phyloP scores from a whole-genome alignment of 306 rosid genomes.

The Nissolia schottii region DNA sequence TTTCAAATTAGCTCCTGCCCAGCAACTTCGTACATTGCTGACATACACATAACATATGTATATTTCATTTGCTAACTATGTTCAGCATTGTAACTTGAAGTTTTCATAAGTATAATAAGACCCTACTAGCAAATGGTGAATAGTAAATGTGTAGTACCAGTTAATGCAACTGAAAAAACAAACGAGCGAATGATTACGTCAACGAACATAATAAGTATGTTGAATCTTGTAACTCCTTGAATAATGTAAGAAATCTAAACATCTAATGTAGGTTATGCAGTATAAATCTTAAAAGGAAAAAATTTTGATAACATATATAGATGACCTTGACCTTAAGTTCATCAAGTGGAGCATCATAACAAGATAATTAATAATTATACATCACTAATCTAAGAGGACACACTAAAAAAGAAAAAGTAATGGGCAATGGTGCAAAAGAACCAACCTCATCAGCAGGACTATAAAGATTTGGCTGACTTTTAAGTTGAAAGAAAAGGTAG shows the following conservation, averaged over 20 bases:
- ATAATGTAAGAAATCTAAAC: not conserved
- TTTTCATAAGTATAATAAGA: not conserved
- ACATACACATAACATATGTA: not conserved
- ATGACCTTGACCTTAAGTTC: not conserved
- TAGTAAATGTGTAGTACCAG: not conserved
- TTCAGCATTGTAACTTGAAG: not conserved
- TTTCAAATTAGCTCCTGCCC: not conserved
- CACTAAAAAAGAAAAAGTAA: not conserved
- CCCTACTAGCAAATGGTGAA: not conserved
- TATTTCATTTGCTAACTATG: not conserved
- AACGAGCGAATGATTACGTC: not conserved
- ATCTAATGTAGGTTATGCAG: not conserved
- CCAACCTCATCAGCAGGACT: slow-evolving; percentile 57
- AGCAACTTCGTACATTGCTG: not conserved
- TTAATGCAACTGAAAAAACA: not conserved
- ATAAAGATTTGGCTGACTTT: slow-evolving; percentile 54
- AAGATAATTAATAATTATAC: not conserved
- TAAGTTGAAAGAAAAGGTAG: slow-evolving; percentile 85
- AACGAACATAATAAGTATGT: not conserved
- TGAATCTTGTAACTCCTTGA: not conserved
- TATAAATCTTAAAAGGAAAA: not conserved
- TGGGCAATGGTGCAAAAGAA: slow-evolving; percentile 3
- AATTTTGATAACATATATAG: not conserved
- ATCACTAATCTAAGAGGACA: not conserved
- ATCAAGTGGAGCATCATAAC: not conserved